These are phyloP conservation scores for Obba rivulosa DNA, from an alignment of 768 basidiomycete species.

Conservation along the genomic window DNA sequence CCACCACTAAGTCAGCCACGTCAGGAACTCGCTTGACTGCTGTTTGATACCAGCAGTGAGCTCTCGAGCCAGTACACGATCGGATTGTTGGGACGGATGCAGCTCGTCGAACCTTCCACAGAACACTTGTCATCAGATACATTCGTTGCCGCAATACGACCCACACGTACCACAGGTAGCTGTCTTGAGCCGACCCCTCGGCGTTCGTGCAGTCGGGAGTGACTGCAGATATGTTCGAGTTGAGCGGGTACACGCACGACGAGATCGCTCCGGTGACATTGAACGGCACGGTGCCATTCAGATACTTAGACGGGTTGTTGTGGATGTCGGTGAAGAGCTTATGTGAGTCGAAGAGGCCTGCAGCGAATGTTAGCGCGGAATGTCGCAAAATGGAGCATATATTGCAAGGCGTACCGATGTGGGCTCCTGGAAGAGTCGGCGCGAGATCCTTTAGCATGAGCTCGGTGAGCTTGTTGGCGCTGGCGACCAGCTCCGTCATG, in stretches of 20 bases:
- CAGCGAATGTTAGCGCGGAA: background rate
- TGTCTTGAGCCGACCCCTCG: conserved; percentile 42
- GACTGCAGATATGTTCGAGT: conserved; percentile 18
- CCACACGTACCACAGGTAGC: conserved; percentile 49
- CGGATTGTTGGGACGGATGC: conserved; percentile 56
- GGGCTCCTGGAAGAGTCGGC: conserved; percentile 33
- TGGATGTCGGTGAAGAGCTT: conserved; percentile 55
- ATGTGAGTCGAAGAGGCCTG: conserved; percentile 58
- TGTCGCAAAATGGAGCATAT: conserved; percentile 47
- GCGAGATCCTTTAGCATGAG: conserved; percentile 22
- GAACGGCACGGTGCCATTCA: conserved; percentile 57
- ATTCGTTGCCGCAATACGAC: background rate
- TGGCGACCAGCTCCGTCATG: conserved; percentile 27
- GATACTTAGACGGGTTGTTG: conserved; percentile 40
- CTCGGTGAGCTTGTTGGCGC: conserved; percentile 25
- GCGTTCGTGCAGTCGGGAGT: conserved; percentile 28
- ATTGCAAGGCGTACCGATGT: conserved; percentile 42
- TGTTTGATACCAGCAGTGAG: conserved; percentile 43
- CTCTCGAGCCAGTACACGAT: conserved; percentile 50
- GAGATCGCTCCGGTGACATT: conserved; percentile 50
- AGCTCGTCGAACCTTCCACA: conserved; percentile 44
- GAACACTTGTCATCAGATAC: background rate
- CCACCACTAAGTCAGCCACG: conserved; percentile 42
- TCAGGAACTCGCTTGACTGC: conserved; percentile 38
- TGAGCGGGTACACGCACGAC: conserved; percentile 39